A percentile compares a stretch with the other conserved stretches of the same genome.
These are phyloP conservation scores for Scheffersomyces lignosus DNA, from an alignment of 805 yeast species.

Conservation along the genomic window DNA sequence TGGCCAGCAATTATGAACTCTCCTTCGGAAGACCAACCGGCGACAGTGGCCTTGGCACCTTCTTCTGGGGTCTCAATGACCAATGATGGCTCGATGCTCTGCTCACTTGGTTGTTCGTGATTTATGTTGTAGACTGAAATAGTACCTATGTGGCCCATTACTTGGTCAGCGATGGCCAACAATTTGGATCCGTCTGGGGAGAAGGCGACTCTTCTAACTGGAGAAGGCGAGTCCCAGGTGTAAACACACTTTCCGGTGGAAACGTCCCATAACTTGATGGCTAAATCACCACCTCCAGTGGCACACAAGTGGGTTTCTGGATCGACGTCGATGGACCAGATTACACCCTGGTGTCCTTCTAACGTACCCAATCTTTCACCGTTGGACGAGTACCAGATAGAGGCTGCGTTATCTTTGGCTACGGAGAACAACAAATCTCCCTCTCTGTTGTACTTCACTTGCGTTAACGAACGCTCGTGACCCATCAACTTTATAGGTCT, in stretches of 20 bases:
- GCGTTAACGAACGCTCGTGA: constrained; percentile 96
- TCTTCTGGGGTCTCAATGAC: constrained; percentile 59
- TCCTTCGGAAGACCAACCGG: constrained; percentile 82
- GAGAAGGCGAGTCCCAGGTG: constrained; percentile 75
- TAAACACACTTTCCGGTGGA: constrained; percentile 72
- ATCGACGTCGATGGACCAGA: constrained; percentile 92
- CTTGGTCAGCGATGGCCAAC: constrained; percentile 82
- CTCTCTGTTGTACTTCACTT: constrained; percentile 91
- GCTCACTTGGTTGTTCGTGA: constrained; percentile 35
- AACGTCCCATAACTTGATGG: constrained; percentile 82
- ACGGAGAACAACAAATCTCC: constrained; percentile 93
- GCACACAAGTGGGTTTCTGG: constrained; percentile 63
- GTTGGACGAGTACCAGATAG: constrained; percentile 91
- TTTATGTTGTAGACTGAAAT: constrained; percentile 66
- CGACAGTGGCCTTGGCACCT: constrained; percentile 70
- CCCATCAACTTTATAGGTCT: constrained; percentile 73
- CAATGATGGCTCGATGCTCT: constrained; percentile 56
- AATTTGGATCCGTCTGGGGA: constrained; percentile 68
- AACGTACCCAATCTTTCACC: constrained; percentile 97
- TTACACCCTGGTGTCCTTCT: constrained; percentile 82
- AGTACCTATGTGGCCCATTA: constrained; percentile 85
- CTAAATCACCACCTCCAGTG: constrained; percentile 91
- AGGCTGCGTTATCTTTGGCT: constrained; percentile 86
- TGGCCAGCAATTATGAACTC: constrained; percentile 81
- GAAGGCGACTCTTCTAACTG: constrained; percentile 90